A percentile compares a stretch with the other conserved stretches of the same genome.
phyloP scores from a whole-genome alignment of 331 rosid genomes.

The Prunus yedoensis region DNA sequence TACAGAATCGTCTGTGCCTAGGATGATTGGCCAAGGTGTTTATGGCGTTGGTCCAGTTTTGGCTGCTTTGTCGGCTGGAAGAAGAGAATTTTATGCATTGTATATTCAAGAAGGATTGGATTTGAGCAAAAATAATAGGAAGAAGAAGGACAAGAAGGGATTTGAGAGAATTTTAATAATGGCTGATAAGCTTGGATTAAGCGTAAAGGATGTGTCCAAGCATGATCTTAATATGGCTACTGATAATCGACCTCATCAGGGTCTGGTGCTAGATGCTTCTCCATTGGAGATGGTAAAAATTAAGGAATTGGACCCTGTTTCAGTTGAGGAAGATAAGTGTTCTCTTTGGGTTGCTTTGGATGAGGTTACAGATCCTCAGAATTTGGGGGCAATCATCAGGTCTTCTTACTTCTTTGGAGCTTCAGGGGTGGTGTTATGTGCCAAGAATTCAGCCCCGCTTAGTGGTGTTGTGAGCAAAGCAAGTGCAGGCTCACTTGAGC shows the following conservation, averaged over 20 bases:
- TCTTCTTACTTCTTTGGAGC: conserved; percentile 91
- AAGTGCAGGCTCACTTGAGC: conserved; percentile 90
- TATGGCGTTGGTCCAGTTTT: conserved; percentile 95
- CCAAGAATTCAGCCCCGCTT: conserved; percentile 86
- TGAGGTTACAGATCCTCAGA: conserved; percentile 94
- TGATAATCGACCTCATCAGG: conserved; percentile 97
- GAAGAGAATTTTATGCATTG: conserved; percentile 86
- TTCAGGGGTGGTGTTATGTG: conserved; percentile 82
- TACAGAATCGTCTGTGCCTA: conserved; percentile 70
- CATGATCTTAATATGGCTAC: conserved; percentile 91
- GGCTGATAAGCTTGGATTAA: conserved; percentile 67
- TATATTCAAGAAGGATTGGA: conserved; percentile 88
- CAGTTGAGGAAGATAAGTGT: conserved; percentile 57
- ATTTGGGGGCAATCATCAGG: conserved; percentile 91
- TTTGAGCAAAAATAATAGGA: conserved; percentile 72
- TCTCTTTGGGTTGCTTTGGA: conserved; percentile 94
- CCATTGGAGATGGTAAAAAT: conserved; percentile 85
- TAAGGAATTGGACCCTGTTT: conserved; percentile 67
- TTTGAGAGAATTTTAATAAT: conserved; percentile 71
- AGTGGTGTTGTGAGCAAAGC: conserved; percentile 91
- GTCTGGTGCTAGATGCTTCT: conserved; percentile 87
- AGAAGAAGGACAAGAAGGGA: conserved; percentile 96
- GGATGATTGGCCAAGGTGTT: conserved; percentile 81
- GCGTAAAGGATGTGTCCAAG: conserved; percentile 66
- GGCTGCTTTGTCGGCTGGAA: conserved; percentile 87